Base-by-base conservation (phyloP, 805 yeast species). In the Candida alai region DNA sequence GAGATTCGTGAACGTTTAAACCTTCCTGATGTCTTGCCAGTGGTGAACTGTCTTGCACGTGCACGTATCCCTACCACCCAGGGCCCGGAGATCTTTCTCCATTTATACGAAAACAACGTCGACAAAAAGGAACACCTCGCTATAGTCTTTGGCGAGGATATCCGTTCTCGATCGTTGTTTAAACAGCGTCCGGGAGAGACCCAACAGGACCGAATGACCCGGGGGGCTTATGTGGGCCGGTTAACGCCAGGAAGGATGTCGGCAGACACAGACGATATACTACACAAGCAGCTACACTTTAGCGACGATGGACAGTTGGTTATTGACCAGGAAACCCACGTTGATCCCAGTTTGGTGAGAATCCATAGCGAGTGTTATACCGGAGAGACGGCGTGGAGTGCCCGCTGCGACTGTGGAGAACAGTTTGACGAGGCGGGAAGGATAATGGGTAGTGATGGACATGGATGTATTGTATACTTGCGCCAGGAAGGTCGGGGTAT, bases 401-500 rank as follows among this genome's bases (percentile, higher is more conserved):
- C 99, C 1, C 74, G 99, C 36, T 93, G 99, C 60, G 99, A 93
- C 60, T 93, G 99, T 62, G 99, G 99, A 14, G 99, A 93, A 60
- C 99, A 93, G 65, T 85, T 93, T 50, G 97, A 93, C 59, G 96
- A 94, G 60, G 97, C 97, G 2, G 98, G 97, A 6, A 73, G 94
- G 42, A 59, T 87, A 27, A 93, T 93, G 90, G 95, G 95, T 5
- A 65, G 72, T 37, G 72, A 70, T 31, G 96, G 96, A 12, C 83
- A 79, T 45, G 99, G 99, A 15, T 89, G 95, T 48, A 88, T 93
- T 32, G 97, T 93, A 2, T 93, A 93, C 56, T 66, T 93, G 44
- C 76, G 99, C 52, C 99, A 93, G 61, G 99, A 93, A 60, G 99
- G 99, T 35, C 78, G 99, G 40, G 99, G 99, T 13, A 93, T 93